These are phyloP conservation scores for Thamnidium elegans DNA, from an alignment of 192 early-diverging fungal species.

Conservation along the genomic window DNA sequence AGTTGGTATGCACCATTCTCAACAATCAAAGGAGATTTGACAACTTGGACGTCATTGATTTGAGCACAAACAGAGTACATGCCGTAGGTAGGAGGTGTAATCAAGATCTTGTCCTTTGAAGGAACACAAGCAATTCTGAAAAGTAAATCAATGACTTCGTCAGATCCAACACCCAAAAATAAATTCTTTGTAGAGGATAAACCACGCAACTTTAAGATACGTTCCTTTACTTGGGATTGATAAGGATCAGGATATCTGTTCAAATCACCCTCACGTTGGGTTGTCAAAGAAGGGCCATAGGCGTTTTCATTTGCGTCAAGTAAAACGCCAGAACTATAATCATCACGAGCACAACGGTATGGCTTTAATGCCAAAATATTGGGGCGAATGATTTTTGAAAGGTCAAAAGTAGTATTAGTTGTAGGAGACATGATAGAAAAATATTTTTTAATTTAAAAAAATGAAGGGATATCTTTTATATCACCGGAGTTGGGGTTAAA, in stretches of 20 bases:
- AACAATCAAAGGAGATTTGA: constrained; percentile 81
- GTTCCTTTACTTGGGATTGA: constrained; percentile 80
- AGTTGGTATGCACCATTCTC: constrained; percentile 69
- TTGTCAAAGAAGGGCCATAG: constrained; percentile 61
- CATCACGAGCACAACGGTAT: constrained; percentile 98
- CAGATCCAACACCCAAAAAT: constrained; percentile 96
- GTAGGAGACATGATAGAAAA: too few relatives aligned
- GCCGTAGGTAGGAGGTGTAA: constrained; percentile 98
- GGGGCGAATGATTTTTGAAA: constrained; percentile 69
- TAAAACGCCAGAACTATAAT: constrained; percentile 89
- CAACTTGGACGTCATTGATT: constrained; percentile 91
- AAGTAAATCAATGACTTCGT: constrained; percentile 92
- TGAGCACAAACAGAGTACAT: constrained; percentile 95
- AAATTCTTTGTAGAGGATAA: constrained; percentile 68
- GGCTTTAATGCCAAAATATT: constrained; percentile 82
- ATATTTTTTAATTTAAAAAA: too few relatives aligned
- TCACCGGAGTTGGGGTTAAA: too few relatives aligned
- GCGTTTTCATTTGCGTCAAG: constrained; percentile 99
- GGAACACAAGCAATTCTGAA: constrained; percentile 89
- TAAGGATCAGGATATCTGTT: constrained; percentile 97
- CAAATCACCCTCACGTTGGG: constrained; percentile 50
- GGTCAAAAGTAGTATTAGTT: constrained; percentile 41
- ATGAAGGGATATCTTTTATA: too few relatives aligned
- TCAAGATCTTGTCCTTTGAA: constrained; percentile 86
- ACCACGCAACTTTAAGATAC: constrained; percentile 66